These are phyloP conservation scores for Thelonectria olida DNA, from an alignment of 2,329 filamentous ascomycete genomes.

Conservation along the genomic window DNA sequence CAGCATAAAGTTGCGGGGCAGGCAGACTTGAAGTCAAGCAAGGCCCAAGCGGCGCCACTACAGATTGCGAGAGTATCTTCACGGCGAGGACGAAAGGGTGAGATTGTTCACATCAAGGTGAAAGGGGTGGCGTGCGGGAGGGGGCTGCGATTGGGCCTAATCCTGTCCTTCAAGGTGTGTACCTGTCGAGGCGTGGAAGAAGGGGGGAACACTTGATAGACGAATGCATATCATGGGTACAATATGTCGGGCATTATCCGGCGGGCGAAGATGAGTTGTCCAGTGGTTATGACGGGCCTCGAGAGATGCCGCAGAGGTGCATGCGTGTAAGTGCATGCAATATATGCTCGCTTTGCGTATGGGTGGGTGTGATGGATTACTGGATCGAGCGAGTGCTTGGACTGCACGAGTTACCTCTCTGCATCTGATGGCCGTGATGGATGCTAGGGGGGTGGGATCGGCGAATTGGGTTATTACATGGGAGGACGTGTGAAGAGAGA, in stretches of 20 bases:
- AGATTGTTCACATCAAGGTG: background rate
- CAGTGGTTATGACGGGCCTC: background rate
- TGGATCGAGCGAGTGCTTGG: too few relatives aligned
- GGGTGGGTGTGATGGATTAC: background rate
- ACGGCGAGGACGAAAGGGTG: background rate
- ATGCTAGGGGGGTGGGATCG: too few relatives aligned
- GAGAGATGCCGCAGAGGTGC: background rate
- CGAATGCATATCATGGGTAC: background rate
- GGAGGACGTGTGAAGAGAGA: background rate
- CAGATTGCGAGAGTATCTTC: background rate
- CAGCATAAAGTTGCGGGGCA: background rate
- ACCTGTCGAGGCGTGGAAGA: too few relatives aligned
- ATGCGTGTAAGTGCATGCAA: background rate
- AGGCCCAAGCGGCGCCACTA: background rate
- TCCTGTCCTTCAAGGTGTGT: too few relatives aligned
- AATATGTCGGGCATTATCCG: background rate
- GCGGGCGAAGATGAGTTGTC: conserved; percentile 10
- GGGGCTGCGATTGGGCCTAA: background rate
- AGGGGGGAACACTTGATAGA: background rate
- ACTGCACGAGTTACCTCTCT: too few relatives aligned
- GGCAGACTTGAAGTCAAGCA: background rate
- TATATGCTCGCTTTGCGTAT: background rate
- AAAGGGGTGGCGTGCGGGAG: too few relatives aligned
- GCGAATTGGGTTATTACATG: too few relatives aligned
- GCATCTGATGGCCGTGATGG: too few relatives aligned